Base-by-base conservation (phyloP, 176 grass and related monocot genomes). In the Musa troglodytarum region DNA sequence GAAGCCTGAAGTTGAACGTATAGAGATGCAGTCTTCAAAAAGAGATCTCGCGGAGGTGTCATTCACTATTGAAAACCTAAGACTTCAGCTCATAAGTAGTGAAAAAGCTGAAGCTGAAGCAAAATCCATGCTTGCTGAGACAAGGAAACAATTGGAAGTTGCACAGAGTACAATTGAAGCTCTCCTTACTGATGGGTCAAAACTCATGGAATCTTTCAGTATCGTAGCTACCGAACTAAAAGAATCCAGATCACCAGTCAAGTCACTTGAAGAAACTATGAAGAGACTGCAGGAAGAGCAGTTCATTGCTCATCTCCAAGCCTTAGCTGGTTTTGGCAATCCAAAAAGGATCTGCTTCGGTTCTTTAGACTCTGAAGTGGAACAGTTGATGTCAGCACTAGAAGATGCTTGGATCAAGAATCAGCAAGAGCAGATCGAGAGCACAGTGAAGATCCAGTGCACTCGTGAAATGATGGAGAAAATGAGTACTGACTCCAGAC, bases 181-280 rank as follows among this genome's bases (percentile, higher is more conserved):
- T 24, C 83, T 99, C 81, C 85, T 99, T 56, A 85, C 89, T 9
- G 96, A 94, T 54, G 91, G 96, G 9, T 99, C 96, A 58, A 99
- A 92, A 65, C 75, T 99, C 51, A 99, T 99, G 96, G 96, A 99
- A 24, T 99, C 96, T 43, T 99, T 99, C 75, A 85, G 87, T 74
- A 81, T 86, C 16, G 84, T 99, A 34, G 91, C 93, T 65, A 82
- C 77, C 13, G 96, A 99, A 80, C 87, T 99, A n/a, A 91, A 99
- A 86, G 96, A 95, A 70, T 99, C 96, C 34, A 83, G 96, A 20
- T 79, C 81, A 49, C 87, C 82, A 67, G 76, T 88, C 0, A 92
- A 86, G 69, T 73, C 76, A 9, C 86, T 99, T 0, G 91, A 95
- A 88, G 75, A 86, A 53, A 84, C 81, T 73, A 65, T 87, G 19